Evolutionary conservation across 2,329 filamentous ascomycete species (phyloP).

Genomic region (Aureobasidium mangrovei): DNA sequence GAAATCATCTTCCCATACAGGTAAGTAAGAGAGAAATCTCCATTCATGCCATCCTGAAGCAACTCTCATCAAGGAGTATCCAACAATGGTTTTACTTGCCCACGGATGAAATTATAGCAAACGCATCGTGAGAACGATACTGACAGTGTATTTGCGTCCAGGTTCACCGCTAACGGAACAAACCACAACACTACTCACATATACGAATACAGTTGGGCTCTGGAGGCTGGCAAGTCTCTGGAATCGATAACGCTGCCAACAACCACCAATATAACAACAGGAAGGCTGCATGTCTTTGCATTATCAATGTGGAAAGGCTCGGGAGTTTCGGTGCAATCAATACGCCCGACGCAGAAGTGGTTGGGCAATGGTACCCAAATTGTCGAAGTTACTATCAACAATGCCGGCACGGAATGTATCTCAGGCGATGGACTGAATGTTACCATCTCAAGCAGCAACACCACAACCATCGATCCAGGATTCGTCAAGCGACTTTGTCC

Average conservation of each 20-base stretch:
- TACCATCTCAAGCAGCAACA: conserved; percentile 19
- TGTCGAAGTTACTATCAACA: conserved; percentile 25
- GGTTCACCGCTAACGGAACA: conserved; percentile 28
- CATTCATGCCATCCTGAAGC: too few species aligned
- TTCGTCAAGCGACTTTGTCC: conserved; percentile 26
- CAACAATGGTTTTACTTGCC: too few species aligned
- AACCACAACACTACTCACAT: conserved; percentile 39
- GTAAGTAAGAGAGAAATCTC: conserved; percentile 18
- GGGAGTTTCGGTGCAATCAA: conserved; percentile 24
- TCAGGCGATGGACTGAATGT: conserved; percentile 21
- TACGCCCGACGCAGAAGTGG: conserved; percentile 29
- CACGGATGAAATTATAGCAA: too few species aligned
- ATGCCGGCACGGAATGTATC: conserved; percentile 21
- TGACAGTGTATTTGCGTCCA: too few species aligned
- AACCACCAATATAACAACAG: conserved; percentile 29
- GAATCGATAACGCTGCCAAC: conserved; percentile 34
- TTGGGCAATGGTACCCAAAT: conserved; percentile 25
- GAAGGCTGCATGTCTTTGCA: conserved; percentile 29
- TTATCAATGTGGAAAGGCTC: conserved; percentile 19
- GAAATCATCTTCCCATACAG: conserved; percentile 38
- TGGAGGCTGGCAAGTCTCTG: conserved; percentile 33
- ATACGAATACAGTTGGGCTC: conserved; percentile 36
- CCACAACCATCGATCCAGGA: conserved; percentile 23
- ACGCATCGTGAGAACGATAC: too few species aligned
- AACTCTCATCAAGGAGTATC: too few species aligned